Evolutionary conservation across 2,329 filamentous ascomycete genomes (phyloP).

Genomic region (Lachnellula occidentalis): DNA sequence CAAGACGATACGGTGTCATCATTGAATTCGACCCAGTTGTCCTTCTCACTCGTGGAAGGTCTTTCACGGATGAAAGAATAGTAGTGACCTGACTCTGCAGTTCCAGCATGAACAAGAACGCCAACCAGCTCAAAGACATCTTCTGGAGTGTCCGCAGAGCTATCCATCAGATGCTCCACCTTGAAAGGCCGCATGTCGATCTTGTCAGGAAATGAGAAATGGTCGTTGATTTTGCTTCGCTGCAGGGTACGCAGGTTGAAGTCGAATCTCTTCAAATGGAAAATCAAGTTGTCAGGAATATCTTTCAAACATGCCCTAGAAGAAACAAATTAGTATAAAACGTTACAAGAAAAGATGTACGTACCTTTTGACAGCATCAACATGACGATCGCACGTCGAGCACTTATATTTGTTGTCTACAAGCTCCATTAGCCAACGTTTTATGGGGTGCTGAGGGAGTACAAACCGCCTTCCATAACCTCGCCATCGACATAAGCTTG

Average conservation of each 20-base stretch:
- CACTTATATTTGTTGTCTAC: conserved; percentile 97
- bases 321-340: conserved; percentile 13
- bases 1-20: conserved; percentile 77
- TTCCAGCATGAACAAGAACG: conserved; percentile 87
- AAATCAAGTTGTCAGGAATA: conserved; percentile 88
- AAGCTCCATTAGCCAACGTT: conserved; percentile 19
- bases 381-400: conserved; percentile 79
- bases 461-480: conserved; percentile 79
- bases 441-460: not conserved
- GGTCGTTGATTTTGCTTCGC: conserved; percentile 90
- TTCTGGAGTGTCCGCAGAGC: conserved; percentile 47
- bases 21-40: conserved; percentile 86
- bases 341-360: conserved; percentile 5
- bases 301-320: conserved; percentile 80
- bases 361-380: conserved; percentile 85
- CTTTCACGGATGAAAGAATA: conserved; percentile 91
- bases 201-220: conserved; percentile 77
- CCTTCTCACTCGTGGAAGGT: conserved; percentile 43
- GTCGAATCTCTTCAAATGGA: conserved; percentile 86
- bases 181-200: conserved; percentile 91
- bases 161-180: conserved; percentile 71
- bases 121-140: conserved; percentile 94
- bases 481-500: conserved; percentile 95
- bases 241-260: conserved; percentile 73
- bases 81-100: conserved; percentile 91